Conservation (phyloP, 495 filamentous ascomycete species). For the Lasiosphaeris hirsuta region DNA sequence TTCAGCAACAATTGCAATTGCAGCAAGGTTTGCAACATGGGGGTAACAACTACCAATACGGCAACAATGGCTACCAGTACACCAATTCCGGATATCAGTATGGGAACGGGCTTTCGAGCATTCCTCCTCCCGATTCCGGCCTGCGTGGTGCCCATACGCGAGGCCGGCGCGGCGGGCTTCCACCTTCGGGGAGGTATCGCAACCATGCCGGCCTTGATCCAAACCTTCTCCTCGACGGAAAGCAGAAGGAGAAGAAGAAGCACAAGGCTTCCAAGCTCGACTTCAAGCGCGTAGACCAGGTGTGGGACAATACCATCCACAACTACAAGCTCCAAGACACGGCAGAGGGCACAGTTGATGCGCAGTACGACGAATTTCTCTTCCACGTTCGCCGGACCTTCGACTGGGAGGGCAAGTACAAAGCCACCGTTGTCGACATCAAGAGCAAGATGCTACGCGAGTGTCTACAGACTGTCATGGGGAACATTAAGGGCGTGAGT, state of each 20-base stretch:
- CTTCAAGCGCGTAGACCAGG: constrained; percentile 83
- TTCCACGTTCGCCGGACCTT: constrained; percentile 86
- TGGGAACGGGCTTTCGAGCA: neutral
- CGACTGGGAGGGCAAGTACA: constrained; percentile 84
- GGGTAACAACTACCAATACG: constrained; percentile 24
- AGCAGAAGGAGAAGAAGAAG: constrained; percentile 50
- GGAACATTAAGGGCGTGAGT: constrained; percentile 76
- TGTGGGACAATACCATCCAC: constrained; percentile 76
- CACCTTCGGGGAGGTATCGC: constrained; percentile 8
- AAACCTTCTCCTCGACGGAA: constrained; percentile 32
- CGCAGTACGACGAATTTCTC: constrained; percentile 80
- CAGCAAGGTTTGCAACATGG: constrained; percentile 23
- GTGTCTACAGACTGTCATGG: constrained; percentile 70
- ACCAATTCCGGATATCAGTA: constrained; percentile 3
- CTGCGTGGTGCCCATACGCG: constrained; percentile 5
- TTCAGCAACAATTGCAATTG: constrained; percentile 24
- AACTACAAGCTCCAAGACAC: constrained; percentile 83
- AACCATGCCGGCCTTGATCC: constrained; percentile 18
- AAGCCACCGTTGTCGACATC: constrained; percentile 74
- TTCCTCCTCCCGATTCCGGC: constrained; percentile 10
- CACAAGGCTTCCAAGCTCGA: constrained; percentile 60
- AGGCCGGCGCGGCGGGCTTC: constrained; percentile 10
- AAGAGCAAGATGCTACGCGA: constrained; percentile 78
- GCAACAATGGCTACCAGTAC: constrained; percentile 13
- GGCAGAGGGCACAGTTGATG: constrained; percentile 63